Conservation (phyloP, 805 yeast species). For the Ogataea angusta region DNA sequence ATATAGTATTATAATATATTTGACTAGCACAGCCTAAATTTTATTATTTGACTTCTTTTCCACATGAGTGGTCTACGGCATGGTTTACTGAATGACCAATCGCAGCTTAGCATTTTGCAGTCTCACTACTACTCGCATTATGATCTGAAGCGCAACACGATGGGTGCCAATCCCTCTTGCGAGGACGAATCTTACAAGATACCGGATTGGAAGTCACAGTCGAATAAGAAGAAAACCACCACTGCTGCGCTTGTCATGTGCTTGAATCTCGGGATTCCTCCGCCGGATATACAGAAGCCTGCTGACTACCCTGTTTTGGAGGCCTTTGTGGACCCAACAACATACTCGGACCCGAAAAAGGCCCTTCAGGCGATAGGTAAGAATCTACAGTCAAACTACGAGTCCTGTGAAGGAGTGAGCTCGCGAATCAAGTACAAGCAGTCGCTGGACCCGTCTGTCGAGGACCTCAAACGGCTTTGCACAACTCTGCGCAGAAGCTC, state of each 20-base stretch:
- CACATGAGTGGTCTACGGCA: constrained; percentile 26
- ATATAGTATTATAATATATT: background rate
- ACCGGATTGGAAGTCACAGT: constrained; percentile 86
- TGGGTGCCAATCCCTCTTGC: constrained; percentile 76
- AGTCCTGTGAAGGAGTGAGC: constrained; percentile 57
- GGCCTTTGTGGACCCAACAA: constrained; percentile 89
- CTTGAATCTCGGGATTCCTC: constrained; percentile 91
- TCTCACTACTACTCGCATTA: constrained; percentile 50
- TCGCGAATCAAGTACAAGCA: constrained; percentile 87
- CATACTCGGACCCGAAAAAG: constrained; percentile 78
- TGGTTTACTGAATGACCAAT: constrained; percentile 32
- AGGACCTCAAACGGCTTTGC: constrained; percentile 89
- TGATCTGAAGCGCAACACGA: constrained; percentile 88
- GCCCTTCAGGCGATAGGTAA: constrained; percentile 92
- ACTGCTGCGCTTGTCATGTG: constrained; percentile 91
- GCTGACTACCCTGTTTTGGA: constrained; percentile 90
- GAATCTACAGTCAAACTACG: constrained; percentile 82
- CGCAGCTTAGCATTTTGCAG: constrained; percentile 28
- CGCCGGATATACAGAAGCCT: constrained; percentile 92
- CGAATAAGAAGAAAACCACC: constrained; percentile 88
- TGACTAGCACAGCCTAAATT: constrained; percentile 5
- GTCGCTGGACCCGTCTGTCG: constrained; percentile 90
- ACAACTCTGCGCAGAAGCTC: constrained; percentile 85
- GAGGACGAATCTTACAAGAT: constrained; percentile 65
- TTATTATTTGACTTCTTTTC: background rate